phyloP scores from a whole-genome alignment of 2,329 filamentous ascomycete genomes.

The Cladophialophora bantiana region DNA sequence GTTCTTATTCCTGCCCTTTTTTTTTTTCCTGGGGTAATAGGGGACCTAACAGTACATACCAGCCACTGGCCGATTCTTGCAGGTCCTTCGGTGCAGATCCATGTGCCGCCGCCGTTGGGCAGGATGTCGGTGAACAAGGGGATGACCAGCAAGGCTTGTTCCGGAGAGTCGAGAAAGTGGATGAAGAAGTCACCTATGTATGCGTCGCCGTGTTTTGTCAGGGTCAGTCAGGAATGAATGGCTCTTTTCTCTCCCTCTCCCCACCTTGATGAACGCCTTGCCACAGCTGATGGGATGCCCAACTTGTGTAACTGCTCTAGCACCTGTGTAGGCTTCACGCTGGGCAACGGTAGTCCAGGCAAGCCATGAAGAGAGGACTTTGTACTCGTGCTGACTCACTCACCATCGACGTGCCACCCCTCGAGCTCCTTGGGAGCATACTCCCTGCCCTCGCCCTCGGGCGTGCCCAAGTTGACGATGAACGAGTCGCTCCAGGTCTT shows the following conservation, averaged over 20 bases:
- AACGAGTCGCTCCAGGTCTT: constrained; percentile 69
- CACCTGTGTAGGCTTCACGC: too few species aligned
- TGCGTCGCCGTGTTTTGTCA: not conserved
- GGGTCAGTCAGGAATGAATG: not conserved
- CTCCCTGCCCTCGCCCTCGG: constrained; percentile 58
- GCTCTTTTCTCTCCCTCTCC: not conserved
- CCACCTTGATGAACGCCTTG: too few species aligned
- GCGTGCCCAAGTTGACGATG: constrained; percentile 72
- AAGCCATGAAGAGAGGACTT: too few species aligned
- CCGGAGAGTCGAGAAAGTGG: constrained; percentile 73
- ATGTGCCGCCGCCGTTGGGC: constrained; percentile 67
- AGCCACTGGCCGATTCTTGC: constrained; percentile 6
- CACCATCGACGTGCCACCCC: constrained; percentile 69
- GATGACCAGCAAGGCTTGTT: constrained; percentile 73
- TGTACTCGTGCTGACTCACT: not conserved
- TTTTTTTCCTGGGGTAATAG: too few species aligned
- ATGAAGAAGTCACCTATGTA: constrained; percentile 70
- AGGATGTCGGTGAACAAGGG: constrained; percentile 71
- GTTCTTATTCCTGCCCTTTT: too few species aligned
- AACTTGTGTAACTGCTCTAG: too few species aligned
- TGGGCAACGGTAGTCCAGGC: too few species aligned
- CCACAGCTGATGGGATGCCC: too few species aligned
- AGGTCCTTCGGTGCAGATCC: constrained; percentile 65
- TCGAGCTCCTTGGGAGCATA: constrained; percentile 60
- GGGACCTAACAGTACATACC: not conserved